These are phyloP conservation scores for Yamadazyma kanchanaburiensis DNA, from an alignment of 1,139 yeast genomes.

Conservation along the genomic window DNA sequence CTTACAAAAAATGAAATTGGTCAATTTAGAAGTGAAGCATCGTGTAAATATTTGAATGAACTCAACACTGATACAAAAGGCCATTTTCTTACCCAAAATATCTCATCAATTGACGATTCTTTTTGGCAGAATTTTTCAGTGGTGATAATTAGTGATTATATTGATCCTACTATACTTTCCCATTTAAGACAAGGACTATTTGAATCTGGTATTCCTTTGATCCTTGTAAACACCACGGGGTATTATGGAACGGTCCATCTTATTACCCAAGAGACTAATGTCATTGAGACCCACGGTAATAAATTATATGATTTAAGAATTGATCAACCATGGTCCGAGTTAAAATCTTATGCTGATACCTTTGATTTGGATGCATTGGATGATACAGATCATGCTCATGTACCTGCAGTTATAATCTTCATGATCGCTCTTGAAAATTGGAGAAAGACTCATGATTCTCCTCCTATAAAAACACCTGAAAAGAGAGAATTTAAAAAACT, in stretches of 20 bases:
- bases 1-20: slow-evolving; percentile 47
- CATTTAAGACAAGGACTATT: slow-evolving; percentile 38
- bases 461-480: slow-evolving; percentile 47
- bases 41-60: slow-evolving; percentile 44
- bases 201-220: slow-evolving; percentile 48
- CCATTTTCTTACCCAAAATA: slow-evolving; percentile 18
- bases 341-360: slow-evolving; percentile 49
- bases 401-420: slow-evolving; percentile 71
- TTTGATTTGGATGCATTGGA: slow-evolving; percentile 46
- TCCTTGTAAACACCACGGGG: slow-evolving; percentile 54
- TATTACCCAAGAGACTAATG: slow-evolving; percentile 50
- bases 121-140: slow-evolving; percentile 54
- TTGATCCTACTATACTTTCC: slow-evolving; percentile 13
- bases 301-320: slow-evolving; percentile 66
- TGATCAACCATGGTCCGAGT: slow-evolving; percentile 72
- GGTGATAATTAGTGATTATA: slow-evolving; percentile 46
- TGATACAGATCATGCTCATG: slow-evolving; percentile 57
- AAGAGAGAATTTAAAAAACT: slow-evolving; percentile 45
- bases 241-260: slow-evolving; percentile 66
- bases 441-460: slow-evolving; percentile 25
- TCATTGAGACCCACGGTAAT: slow-evolving; percentile 74
- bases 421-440: slow-evolving; percentile 53
- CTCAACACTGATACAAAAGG: slow-evolving; percentile 62
- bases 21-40: slow-evolving; percentile 32
- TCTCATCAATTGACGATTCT: slow-evolving; percentile 13